A percentile compares a stretch with the other conserved stretches of the same genome.
Conservation (phyloP, 1,284 basidiomycete species). For the Ceratobasidium sp. region DNA sequence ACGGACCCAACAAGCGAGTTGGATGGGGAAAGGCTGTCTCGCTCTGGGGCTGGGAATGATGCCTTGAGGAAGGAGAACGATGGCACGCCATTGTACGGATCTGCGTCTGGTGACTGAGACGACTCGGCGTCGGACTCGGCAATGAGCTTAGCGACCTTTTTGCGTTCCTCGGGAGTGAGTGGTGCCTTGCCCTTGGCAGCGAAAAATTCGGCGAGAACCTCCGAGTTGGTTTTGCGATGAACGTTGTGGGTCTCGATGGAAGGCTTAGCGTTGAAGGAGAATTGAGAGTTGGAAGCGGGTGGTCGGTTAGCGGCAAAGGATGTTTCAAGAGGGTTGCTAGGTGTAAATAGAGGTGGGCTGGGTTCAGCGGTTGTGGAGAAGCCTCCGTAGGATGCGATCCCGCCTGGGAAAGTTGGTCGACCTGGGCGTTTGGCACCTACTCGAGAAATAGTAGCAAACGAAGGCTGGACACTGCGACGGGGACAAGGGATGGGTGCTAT, state of each 20-base stretch:
- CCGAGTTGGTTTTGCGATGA: slow-evolving; percentile 20
- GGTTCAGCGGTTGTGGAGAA: slow-evolving; percentile 24
- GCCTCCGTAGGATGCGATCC: slow-evolving; percentile 20
- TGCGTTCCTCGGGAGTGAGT: slow-evolving; percentile 24
- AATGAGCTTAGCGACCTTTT: slow-evolving; percentile 21
- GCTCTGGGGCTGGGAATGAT: slow-evolving; percentile 18
- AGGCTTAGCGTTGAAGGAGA: slow-evolving; percentile 4
- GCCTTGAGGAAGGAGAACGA: slow-evolving; percentile 34
- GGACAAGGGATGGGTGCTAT: slow-evolving; percentile 15
- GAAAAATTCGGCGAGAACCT: slow-evolving; percentile 26
- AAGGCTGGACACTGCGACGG: slow-evolving; percentile 19
- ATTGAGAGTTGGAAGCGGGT: slow-evolving; percentile 3
- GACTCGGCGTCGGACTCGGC: slow-evolving; percentile 18
- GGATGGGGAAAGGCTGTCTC: slow-evolving; percentile 17
- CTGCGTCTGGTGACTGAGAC: not conserved
- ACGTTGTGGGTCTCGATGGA: not conserved
- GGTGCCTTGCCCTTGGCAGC: slow-evolving; percentile 30
- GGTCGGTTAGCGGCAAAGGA: slow-evolving; percentile 32
- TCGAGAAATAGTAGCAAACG: slow-evolving; percentile 30
- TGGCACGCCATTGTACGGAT: slow-evolving; percentile 29
- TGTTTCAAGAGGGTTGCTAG: slow-evolving; percentile 16
- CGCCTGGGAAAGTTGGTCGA: slow-evolving; percentile 21
- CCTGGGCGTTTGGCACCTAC: not conserved
- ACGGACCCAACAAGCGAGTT: not conserved
- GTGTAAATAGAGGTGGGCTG: slow-evolving; percentile 17